Base-by-base conservation (phyloP, 2,329 filamentous ascomycete genomes). In the Trichoderma sp. region DNA sequence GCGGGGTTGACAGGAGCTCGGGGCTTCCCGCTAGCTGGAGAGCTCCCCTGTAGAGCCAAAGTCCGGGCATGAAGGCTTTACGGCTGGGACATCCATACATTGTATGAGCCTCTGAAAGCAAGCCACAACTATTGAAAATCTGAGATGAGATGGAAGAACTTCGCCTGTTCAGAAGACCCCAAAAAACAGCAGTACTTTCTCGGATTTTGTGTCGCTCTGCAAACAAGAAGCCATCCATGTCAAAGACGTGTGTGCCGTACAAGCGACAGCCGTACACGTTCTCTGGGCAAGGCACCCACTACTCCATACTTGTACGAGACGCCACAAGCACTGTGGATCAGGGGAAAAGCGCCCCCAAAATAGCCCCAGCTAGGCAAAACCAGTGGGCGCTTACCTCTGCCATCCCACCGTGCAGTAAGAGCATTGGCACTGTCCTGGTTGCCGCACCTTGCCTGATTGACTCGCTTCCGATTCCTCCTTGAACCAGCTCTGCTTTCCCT, bases 391-490 rank as follows among this genome's bases (percentile, higher is more conserved):
- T 50, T 58, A 51, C 62, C 54, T 58, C 30, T 59, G 44, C 45
- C 52, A 44, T 30, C 44, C 54, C 54, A 64, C 62, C 39, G 62
- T 59, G 62, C 62, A 64, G 24, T 45, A 34, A 52, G 47, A 39
- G 26, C 3, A 3, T 5, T 12, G 9, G 5, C 45, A 52, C 54
- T 64, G 54, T 50, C 39, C 28, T 26, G 21, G 45, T 44, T 14
- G 34, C 34, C 34, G 34, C 12, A 39, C 34, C 34, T 39, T 14
- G 26, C 62, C 54, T 51, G 30, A 64, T 52, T 64, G 43, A 48
- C 61, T 57, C 61, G 51, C 58, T 48, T 61, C 34, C 14, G 7
- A 28, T 28, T 5, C 26, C 43, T 58, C 58, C 34, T 39, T 14
- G 34, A 14, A 48, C 48, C 58, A 44, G 58, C 58, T 52, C 58